Evolutionary conservation across 306 rosid species (phyloP).

Genomic region (Quercus cerris): DNA sequence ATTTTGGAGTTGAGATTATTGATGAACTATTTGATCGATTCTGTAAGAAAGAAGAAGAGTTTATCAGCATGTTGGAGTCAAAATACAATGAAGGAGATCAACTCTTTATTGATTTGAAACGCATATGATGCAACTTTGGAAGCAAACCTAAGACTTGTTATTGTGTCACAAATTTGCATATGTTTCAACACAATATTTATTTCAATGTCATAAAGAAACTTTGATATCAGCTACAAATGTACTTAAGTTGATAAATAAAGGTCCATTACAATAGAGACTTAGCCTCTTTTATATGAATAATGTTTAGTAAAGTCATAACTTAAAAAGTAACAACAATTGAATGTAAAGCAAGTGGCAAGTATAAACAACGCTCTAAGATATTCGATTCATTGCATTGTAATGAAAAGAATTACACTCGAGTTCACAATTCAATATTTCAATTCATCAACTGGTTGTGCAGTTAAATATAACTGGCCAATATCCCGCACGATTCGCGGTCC

Average conservation of each 20-base stretch:
- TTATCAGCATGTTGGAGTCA: not conserved
- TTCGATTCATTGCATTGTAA: no score
- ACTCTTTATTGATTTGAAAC: not conserved
- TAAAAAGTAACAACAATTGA: not conserved
- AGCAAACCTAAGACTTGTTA: not conserved
- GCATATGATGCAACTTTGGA: not conserved
- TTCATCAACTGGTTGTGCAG: no score
- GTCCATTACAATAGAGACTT: no score
- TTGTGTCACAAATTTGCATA: not conserved
- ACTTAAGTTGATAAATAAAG: no score
- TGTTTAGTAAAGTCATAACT: not conserved
- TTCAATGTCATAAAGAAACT: not conserved
- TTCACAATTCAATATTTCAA: no score
- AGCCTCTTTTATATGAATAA: not conserved
- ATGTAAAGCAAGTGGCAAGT: not conserved
- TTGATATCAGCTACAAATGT: no score
- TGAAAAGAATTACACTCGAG: no score
- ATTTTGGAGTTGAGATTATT: slow-evolving; percentile 1
- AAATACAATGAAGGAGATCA: not conserved
- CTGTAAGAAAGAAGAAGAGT: not conserved
- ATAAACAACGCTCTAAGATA: not conserved
- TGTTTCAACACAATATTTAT: not conserved
- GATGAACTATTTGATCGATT: not conserved
- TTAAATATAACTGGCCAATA: no score
- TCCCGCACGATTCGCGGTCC: accelerated